Base-by-base conservation (phyloP, 345 rosid species). In the Eucalyptus rudis region DNA sequence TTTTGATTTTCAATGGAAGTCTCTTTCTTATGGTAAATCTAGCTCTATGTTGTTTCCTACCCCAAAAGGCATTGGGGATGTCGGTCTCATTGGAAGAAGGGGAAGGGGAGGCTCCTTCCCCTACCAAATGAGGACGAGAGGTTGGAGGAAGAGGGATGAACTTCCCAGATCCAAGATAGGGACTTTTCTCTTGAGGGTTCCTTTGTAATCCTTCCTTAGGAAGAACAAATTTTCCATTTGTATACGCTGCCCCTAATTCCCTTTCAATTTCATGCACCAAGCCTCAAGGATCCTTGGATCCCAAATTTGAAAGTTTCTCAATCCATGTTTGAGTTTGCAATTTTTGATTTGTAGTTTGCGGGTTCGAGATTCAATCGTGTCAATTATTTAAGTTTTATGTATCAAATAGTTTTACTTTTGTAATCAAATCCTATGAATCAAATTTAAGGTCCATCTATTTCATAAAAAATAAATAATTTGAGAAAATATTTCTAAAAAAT, bases 371-470 rank as follows among this genome's bases (percentile, higher is more conserved):
- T 14, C 22, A 31, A 31, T 8, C 11, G 22, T 16, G 22, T 16
- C 11, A 19, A 4, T 4, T 16, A 66, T 33, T 31, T 66, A 4
- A 16, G 20, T 31, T 16, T 31, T 15, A 31, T 68, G 80, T 3
- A 15, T 3, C 24, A 0, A 33, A 24, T 68, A 33, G 43, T 66
- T n/a, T n/a, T 25, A 14, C 9, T 15, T 31, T 15, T 66, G 6
- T 64, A 64, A 64, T 14, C 10, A 8, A 66, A 31, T 68, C 10
- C 0, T 0, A 59, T 3, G 2, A 59, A 59, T 59, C 16, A 5
- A 59, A 59, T 12, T 27, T 59, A 59, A 27, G 0, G 0, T 56
- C 0, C 9, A 0, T 1, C 2, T 56, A 2, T 56, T 56, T 24
- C 0, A 17, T 0, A 0, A 0, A 54, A 56, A 56, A 56, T 56